Base-by-base conservation (phyloP, 176 grass and related monocot species). In the Coix lacrymajobi region DNA sequence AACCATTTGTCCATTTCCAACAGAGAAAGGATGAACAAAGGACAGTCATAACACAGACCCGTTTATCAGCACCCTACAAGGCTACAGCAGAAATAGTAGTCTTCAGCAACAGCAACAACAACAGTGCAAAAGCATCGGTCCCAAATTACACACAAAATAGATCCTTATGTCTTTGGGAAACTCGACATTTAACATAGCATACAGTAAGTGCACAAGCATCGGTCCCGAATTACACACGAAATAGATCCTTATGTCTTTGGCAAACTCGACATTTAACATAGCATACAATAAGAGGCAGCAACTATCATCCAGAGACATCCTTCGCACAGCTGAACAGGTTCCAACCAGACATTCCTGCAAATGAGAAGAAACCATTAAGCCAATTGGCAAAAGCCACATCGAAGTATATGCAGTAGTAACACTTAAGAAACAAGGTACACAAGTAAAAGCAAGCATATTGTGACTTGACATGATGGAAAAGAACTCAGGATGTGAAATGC, bases 271-370 rank as follows among this genome's bases (percentile, higher is more conserved):
- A 83, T 33, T 82, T 56, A 77, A 66, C 43, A 77, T 25, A 9
- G 24, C 25, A 71, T 77, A 41, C 24, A 25, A 61, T 62, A 11
- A 25, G 69, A 86, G 67, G 45, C 77, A 56, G 56, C 65, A 82
- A 64, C 44, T 28, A 72, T 88, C 30, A 83, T 88, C 66, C 80
- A 79, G 74, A 75, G 36, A 78, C 78, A 75, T 22, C 29, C 67
- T 54, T 65, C 56, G 11, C 49, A 39, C 62, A 63, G 44, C 86
- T 16, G 14, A 83, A 66, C 57, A 57, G 56, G 70, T 79, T 57
- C 80, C 58, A 54, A 73, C 57, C 9, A 19, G 40, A 10, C 19
- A 14, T 83, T 54, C 25, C 86, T 88, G 75, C 80, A 83, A 88
- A 64, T 54, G 28, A 45, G 24, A 75, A 73, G 8, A 71, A 78